Conservation (phyloP, 1,139 yeast genomes). For the Pichia sp. region DNA sequence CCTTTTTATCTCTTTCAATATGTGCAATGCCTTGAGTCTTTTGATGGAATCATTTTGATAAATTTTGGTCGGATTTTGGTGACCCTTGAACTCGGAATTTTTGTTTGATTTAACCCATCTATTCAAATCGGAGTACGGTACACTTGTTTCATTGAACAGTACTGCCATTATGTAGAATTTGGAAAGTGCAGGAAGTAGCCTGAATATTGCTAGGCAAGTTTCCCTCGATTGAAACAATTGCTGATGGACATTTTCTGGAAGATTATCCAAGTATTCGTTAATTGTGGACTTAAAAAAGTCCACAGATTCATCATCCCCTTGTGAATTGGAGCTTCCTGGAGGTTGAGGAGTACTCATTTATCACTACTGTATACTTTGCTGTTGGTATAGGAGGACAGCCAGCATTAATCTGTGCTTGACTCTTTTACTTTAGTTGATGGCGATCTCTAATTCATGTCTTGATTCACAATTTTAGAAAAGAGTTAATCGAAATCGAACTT, state of each 20-base stretch:
- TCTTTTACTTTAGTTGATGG: background rate
- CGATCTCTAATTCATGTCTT: background rate
- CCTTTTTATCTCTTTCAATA: conserved; percentile 58
- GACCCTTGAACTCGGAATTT: conserved; percentile 34
- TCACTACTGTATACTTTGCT: background rate
- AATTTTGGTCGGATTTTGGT: conserved; percentile 36
- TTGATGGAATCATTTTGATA: conserved; percentile 75
- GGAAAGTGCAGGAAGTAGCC: conserved; percentile 84
- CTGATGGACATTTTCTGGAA: conserved; percentile 78
- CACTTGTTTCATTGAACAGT: conserved; percentile 75
- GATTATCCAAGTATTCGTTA: conserved; percentile 82
- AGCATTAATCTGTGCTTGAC: background rate
- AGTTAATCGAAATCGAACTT: conserved; percentile 1
- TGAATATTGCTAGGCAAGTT: conserved; percentile 84
- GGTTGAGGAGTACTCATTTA: conserved; percentile 8
- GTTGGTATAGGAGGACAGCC: no score
- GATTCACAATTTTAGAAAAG: background rate
- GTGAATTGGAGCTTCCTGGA: conserved; percentile 1
- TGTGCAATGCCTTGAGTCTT: conserved; percentile 69
- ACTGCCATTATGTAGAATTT: conserved; percentile 84
- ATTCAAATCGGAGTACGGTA: conserved; percentile 63
- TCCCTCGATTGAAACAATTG: conserved; percentile 83
- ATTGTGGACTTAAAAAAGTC: conserved; percentile 64
- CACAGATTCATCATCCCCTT: background rate
- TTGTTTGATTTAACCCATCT: conserved; percentile 50